Evolutionary conservation across 1,284 basidiomycete species (phyloP), one percentile per base, ranked within the genome.

Genomic region (Trichosporon faecale): DNA sequence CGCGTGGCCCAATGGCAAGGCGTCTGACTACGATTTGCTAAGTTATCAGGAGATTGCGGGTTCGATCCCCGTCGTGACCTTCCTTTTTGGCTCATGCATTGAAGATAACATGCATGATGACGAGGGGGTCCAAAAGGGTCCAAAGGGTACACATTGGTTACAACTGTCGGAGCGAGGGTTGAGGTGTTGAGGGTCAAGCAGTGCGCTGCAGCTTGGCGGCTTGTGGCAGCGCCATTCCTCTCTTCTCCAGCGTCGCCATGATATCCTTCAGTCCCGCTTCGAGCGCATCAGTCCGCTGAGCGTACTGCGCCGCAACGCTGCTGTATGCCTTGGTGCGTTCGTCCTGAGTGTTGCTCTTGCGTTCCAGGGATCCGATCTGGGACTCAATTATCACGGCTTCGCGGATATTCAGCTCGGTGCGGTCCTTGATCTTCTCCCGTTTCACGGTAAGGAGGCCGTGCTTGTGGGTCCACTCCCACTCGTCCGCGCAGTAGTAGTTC

Each of bases 41-140:
- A 9, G n/a, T 49, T 21, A 49, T 49, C 46, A 49, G 46, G 46
- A 49, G 46, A 49, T 49, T 49, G 46, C 46, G 46, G 46, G 46
- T 49, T 49, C 46, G 46, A 49, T 49, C 46, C 46, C 46, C 46
- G 46, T 49, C 46, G 46, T 49, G 46, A 49, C 46, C 46, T 49
- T 49, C 21, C 21, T 49, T 18, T n/a, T n/a, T 49, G 7, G 8
- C 3, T 49, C n/a, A 3, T 4, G 18, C 2, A 49, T 8, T n/a
- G 46, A 6, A 49, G n/a, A 18, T n/a, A 5, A 21, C n/a, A 7
- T n/a, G 18, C 6, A 5, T 44, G 40, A 44, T 44, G 18, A 14
- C 11, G 11, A 14, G 40, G 40, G 40, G 18, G 14, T 16, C 16
- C 7, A 6, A 35, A 35, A 6, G 33, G 7, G 33, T 35, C 33